Percentiles rank a stretch among this genome's conserved stretches.
These are phyloP conservation scores for Cercophora sp. DNA, from an alignment of 495 filamentous ascomycete genomes.

Conservation along the genomic window DNA sequence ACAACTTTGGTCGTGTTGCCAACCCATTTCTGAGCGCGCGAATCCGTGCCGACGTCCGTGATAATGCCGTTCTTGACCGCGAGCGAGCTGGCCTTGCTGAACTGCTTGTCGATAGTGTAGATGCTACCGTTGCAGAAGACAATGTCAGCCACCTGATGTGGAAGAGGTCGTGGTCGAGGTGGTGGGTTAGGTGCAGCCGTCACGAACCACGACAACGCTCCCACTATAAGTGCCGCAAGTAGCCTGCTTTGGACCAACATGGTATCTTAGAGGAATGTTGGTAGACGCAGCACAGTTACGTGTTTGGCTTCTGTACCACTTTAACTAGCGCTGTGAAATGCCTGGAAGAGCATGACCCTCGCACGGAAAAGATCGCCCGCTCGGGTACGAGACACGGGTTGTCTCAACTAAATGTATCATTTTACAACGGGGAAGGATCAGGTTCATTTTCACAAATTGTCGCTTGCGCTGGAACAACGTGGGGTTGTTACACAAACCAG, in stretches of 20 bases:
- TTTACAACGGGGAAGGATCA: not conserved
- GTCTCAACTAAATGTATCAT: not conserved
- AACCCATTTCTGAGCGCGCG: not conserved
- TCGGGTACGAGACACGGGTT: not conserved
- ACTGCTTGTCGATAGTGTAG: not conserved
- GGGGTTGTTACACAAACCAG: not conserved
- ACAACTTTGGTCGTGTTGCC: not conserved
- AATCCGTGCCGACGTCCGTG: not conserved
- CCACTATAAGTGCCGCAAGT: not conserved
- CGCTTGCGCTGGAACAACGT: not conserved
- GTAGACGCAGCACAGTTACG: not conserved
- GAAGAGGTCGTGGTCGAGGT: not conserved
- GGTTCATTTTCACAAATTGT: not conserved
- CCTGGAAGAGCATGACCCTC: not conserved
- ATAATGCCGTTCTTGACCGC: not conserved
- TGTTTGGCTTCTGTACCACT: not conserved
- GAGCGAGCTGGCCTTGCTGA: not conserved
- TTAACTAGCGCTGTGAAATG: not conserved
- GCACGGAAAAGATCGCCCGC: not conserved
- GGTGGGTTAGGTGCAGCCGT: too few species aligned
- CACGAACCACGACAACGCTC: not conserved
- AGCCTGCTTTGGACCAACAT: not conserved
- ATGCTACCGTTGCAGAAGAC: not conserved
- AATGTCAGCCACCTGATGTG: not conserved
- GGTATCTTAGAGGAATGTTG: not conserved